Evolutionary conservation across 2,329 filamentous ascomycete genomes (phyloP).

Genomic region (Nemania bipapillata): DNA sequence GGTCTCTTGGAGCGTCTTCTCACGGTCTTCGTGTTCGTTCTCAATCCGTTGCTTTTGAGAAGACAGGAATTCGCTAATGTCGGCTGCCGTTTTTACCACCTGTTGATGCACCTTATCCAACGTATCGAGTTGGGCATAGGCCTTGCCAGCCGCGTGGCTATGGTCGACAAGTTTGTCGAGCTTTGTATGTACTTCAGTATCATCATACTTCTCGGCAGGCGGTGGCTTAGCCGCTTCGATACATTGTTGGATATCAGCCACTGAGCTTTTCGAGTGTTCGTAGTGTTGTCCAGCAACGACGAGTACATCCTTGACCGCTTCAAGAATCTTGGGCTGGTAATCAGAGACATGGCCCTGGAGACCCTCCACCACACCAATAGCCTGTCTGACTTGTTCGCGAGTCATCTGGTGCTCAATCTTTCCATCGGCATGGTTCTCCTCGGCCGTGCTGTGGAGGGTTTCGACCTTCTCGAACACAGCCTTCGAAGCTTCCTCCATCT

Average conservation of each 20-base stretch:
- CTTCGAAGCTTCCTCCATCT: conserved; percentile 86
- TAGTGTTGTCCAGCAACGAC: conserved; percentile 85
- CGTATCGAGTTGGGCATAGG: conserved; percentile 79
- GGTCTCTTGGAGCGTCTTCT: conserved; percentile 82
- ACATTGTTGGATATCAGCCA: conserved; percentile 65
- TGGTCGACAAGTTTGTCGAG: conserved; percentile 69
- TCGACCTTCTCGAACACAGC: conserved; percentile 86
- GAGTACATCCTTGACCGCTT: conserved; percentile 86
- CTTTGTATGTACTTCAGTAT: conserved; percentile 48
- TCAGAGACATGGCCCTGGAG: conserved; percentile 83
- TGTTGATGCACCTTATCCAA: conserved; percentile 90
- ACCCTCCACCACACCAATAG: conserved; percentile 76
- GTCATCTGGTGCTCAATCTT: conserved; percentile 86
- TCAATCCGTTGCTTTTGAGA: conserved; percentile 78
- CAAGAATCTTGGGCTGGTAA: conserved; percentile 87
- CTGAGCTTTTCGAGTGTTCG: conserved; percentile 80
- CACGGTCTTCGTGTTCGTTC: conserved; percentile 80
- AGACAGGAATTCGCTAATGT: conserved; percentile 84
- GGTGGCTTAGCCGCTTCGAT: conserved; percentile 69
- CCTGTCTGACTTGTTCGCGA: conserved; percentile 80
- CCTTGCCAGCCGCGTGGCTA: conserved; percentile 72
- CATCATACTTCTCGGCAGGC: conserved; percentile 61
- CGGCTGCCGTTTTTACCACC: conserved; percentile 83
- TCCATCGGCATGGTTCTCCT: conserved; percentile 77
- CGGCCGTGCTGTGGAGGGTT: conserved; percentile 77